Evolutionary conservation across 139 green algal species (phyloP).

Genomic region (Closterium sp.): DNA sequence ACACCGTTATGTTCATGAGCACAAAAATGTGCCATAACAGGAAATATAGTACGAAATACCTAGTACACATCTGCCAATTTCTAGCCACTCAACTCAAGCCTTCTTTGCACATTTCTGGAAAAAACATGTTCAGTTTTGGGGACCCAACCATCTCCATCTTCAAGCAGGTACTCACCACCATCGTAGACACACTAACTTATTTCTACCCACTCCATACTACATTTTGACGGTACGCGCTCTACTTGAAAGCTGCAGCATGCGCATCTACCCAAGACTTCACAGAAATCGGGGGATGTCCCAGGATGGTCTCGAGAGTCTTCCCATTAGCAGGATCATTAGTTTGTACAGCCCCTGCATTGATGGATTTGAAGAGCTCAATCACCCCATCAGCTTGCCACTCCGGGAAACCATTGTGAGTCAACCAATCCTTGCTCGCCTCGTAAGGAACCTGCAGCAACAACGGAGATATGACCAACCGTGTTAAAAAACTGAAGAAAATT

Average conservation of each 20-base stretch:
- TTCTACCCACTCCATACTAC: too few relatives aligned
- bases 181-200: too few relatives aligned
- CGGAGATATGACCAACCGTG: not conserved
- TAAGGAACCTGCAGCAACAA: conserved; percentile 5
- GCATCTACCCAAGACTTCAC: not conserved
- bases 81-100: too few relatives aligned
- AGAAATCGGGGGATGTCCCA: not conserved
- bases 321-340: not conserved
- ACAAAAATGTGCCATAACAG: too few relatives aligned
- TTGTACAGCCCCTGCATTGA: not conserved
- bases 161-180: too few relatives aligned
- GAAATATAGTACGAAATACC: too few relatives aligned
- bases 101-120: too few relatives aligned
- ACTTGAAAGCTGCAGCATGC: not conserved
- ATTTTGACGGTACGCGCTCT: not conserved
- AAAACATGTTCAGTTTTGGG: too few relatives aligned
- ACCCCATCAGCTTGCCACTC: conserved; percentile 2
- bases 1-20: too few relatives aligned
- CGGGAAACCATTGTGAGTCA: not conserved
- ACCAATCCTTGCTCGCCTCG: not conserved
- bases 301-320: not conserved
- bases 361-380: not conserved
- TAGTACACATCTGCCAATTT: too few relatives aligned
- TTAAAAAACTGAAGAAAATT: too few relatives aligned
- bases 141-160: too few relatives aligned